Evolutionary conservation across 768 basidiomycete genomes (phyloP).

Genomic region (Phaeotremella skinneri): DNA sequence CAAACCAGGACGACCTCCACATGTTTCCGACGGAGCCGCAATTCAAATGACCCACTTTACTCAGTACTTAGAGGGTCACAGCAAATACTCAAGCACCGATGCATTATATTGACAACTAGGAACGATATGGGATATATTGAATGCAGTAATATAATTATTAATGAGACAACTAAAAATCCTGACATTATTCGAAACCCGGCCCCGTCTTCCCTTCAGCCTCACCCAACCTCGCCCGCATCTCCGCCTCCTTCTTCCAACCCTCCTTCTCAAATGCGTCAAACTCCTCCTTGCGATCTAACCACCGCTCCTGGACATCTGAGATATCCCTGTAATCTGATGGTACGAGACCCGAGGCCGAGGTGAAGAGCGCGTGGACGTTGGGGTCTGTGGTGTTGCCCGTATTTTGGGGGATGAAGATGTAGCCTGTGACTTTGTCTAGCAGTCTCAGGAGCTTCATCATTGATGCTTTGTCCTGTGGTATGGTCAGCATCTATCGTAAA

Average conservation of each 20-base stretch:
- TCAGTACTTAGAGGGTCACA: too few species aligned
- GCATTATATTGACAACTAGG: background rate
- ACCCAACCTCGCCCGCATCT: conserved; percentile 15
- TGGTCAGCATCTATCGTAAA: background rate
- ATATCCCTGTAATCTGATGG: conserved; percentile 50
- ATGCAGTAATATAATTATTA: background rate
- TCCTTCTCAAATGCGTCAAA: conserved; percentile 78
- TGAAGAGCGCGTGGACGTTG: conserved; percentile 68
- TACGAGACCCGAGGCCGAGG: conserved; percentile 52
- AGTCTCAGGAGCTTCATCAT: conserved; percentile 82
- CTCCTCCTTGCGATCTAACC: conserved; percentile 79
- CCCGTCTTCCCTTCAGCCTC: background rate
- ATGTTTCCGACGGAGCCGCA: too few species aligned
- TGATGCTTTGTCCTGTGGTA: conserved; percentile 79
- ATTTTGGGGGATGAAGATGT: conserved; percentile 70
- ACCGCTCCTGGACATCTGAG: conserved; percentile 83
- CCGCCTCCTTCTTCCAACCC: conserved; percentile 67
- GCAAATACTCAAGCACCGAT: too few species aligned
- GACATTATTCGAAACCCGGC: background rate
- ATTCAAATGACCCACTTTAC: too few species aligned
- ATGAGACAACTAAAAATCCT: too few species aligned
- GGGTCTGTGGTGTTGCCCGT: conserved; percentile 48
- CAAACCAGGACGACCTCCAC: background rate
- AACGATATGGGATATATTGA: background rate
- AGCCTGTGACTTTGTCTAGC: conserved; percentile 90